Evolutionary conservation across 2,329 filamentous ascomycete genomes (phyloP).

Genomic region (Botryotinia convoluta): DNA sequence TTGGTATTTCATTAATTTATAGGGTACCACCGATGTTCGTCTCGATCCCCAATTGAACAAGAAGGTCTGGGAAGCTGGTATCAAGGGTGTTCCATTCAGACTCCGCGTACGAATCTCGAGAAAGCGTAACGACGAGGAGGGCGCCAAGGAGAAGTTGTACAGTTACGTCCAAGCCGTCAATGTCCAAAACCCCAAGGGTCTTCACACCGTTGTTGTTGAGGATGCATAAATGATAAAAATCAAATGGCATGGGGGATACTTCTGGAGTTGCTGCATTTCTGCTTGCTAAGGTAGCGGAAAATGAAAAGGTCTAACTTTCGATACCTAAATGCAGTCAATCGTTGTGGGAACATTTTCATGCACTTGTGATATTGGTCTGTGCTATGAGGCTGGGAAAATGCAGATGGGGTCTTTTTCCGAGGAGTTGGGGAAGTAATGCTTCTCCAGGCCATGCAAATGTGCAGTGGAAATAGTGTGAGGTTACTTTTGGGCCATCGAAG

Average conservation of each 20-base stretch:
- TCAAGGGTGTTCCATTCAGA: constrained; percentile 98
- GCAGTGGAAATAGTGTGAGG: constrained; percentile 2
- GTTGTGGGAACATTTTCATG: constrained; percentile 13
- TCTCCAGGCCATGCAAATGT: not conserved
- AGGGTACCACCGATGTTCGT: constrained; percentile 97
- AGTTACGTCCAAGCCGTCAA: constrained; percentile 99
- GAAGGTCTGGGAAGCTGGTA: constrained; percentile 99
- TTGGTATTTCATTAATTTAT: constrained; percentile 31
- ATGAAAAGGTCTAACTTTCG: constrained; percentile 36
- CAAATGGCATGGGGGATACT: constrained; percentile 30
- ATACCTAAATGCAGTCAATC: constrained; percentile 20
- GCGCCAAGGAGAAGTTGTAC: constrained; percentile 99
- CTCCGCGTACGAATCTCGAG: constrained; percentile 97
- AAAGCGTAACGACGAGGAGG: constrained; percentile 99
- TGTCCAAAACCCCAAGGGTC: constrained; percentile 98
- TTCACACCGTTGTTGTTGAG: constrained; percentile 85
- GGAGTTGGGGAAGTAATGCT: not conserved
- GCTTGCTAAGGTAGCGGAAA: constrained; percentile 35
- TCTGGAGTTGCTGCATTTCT: constrained; percentile 37
- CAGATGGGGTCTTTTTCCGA: not conserved
- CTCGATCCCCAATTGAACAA: constrained; percentile 99
- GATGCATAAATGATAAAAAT: constrained; percentile 49
- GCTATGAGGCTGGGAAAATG: constrained; percentile 14
- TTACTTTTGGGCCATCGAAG: not conserved
- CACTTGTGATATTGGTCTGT: constrained; percentile 19